Evolutionary conservation across 116 monocot genomes (phyloP), one percentile per base, ranked within the genome.

Genomic region (Dioscorea cayenensis): DNA sequence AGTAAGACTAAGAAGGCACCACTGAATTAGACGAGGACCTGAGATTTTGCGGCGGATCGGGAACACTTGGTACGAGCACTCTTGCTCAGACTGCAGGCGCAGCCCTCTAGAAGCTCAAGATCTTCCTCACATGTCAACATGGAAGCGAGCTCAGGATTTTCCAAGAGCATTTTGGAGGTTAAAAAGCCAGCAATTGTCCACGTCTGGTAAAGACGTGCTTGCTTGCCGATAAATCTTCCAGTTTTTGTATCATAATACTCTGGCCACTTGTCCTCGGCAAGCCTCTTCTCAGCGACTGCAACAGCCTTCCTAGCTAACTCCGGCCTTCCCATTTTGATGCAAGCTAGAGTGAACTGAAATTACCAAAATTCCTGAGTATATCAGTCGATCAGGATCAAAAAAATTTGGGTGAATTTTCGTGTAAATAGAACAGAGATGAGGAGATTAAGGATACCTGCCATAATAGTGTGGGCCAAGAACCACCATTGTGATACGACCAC

Each of bases 391-490:
- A 62, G 51, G 14, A 36, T 18, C 32, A 32, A 32, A 14, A 28
- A 63, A 6, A 18, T 19, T 36, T 22, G 23, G n/a, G 18, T n/a
- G 21, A 65, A 10, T 21, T 14, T 22, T 58, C 37, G 51, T n/a
- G 17, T 55, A 50, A 36, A 49, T 18, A 8, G 11, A 63, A 21
- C 14, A 0, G 16, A 55, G 55, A 55, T 16, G 17, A n/a, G 55
- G 55, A 63, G 14, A 1, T 16, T 18, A 59, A 72, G 66, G 20
- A n/a, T 79, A 93, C 94, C 94, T 94, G 90, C 94, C 94, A 94
- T 8, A 90, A 67, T 64, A 94, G 74, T 65, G 94, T 94, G 51
- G 87, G 94, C 94, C 94, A 94, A 50, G 88, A 90, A 70, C 94
- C 94, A 55, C 55, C 55, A 55, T 55, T 55, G 55, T 55, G 55